Evolutionary conservation across 2,329 filamentous ascomycete species (phyloP).

Genomic region (Volutella citrinella): DNA sequence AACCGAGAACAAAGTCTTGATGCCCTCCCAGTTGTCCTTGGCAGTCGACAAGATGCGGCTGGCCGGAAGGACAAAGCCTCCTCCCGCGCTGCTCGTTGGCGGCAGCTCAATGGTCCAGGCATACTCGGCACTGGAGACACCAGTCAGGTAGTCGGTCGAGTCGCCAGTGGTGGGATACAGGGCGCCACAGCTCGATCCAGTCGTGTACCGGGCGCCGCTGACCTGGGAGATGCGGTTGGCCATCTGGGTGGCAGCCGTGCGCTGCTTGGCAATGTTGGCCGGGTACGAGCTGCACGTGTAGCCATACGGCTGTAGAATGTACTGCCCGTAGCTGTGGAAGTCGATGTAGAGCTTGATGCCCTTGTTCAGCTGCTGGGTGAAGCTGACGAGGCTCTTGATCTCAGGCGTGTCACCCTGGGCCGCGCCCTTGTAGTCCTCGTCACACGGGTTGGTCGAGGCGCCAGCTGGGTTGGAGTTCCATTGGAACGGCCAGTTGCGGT

Average conservation of each 20-base stretch:
- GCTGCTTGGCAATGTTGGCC: slow-evolving; percentile 38
- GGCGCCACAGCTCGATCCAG: slow-evolving; percentile 35
- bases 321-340: slow-evolving; percentile 45
- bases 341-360: slow-evolving; percentile 47
- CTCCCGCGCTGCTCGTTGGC: slow-evolving; percentile 28
- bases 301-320: slow-evolving; percentile 42
- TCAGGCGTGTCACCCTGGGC: slow-evolving; percentile 43
- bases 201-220: slow-evolving; percentile 29
- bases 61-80: slow-evolving; percentile 37
- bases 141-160: slow-evolving; percentile 28
- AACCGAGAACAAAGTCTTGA: too few relatives aligned
- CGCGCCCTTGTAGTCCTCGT: slow-evolving; percentile 41
- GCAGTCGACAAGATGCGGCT: slow-evolving; percentile 34
- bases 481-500: slow-evolving; percentile 51
- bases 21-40: slow-evolving; percentile 37
- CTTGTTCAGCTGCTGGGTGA: slow-evolving; percentile 29
- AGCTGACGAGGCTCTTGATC: slow-evolving; percentile 39
- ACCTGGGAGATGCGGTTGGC: too few relatives aligned
- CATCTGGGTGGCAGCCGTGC: slow-evolving; percentile 36
- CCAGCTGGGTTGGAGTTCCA: slow-evolving; percentile 44
- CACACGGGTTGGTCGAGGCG: slow-evolving; percentile 47
- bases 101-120: slow-evolving; percentile 39
- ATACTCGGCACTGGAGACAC: slow-evolving; percentile 27
- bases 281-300: slow-evolving; percentile 40
- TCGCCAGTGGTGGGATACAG: slow-evolving; percentile 35